Evolutionary conservation across 2,329 filamentous ascomycete genomes (phyloP).

Genomic region (Herpotrichia juniperi): DNA sequence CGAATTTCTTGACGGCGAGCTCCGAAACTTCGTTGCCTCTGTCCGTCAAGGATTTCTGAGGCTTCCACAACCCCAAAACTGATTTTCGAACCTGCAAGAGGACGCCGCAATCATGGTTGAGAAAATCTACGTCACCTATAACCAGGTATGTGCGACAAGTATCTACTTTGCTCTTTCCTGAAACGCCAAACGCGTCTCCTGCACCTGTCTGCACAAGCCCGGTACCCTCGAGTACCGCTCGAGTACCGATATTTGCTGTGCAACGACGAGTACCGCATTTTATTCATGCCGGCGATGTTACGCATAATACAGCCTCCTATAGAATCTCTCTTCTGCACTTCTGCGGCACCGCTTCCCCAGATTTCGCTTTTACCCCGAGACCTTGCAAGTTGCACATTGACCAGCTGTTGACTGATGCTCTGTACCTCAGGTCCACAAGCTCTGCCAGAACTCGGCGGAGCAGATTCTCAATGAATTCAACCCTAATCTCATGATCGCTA

Average conservation of each 20-base stretch:
- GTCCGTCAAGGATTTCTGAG: conserved; percentile 16
- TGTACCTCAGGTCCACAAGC: conserved; percentile 81
- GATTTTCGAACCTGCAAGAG: conserved; percentile 2
- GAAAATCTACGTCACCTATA: conserved; percentile 52
- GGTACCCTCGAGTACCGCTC: not conserved
- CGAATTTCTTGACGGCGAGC: conserved; percentile 4
- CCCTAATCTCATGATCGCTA: conserved; percentile 97
- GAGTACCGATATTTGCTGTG: not conserved
- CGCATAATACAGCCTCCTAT: conserved; percentile 2
- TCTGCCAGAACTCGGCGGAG: conserved; percentile 86
- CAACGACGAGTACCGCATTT: not conserved
- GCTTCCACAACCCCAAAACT: conserved; percentile 15
- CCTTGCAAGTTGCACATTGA: conserved; percentile 1
- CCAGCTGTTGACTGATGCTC: conserved; percentile 13
- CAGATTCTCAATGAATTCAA: conserved; percentile 84
- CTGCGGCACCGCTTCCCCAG: not conserved
- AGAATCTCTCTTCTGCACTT: not conserved
- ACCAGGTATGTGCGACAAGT: conserved; percentile 44
- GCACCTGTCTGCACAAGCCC: not conserved
- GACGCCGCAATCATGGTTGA: conserved; percentile 42
- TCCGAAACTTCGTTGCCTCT: conserved; percentile 18
- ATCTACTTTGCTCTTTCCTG: conserved; percentile 9
- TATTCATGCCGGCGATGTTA: conserved; percentile 5
- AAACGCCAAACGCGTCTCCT: not conserved
- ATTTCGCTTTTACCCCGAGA: conserved; percentile 7